Conservation (phyloP, 1,139 yeast species). For the Yamadazyma trypodendri region DNA sequence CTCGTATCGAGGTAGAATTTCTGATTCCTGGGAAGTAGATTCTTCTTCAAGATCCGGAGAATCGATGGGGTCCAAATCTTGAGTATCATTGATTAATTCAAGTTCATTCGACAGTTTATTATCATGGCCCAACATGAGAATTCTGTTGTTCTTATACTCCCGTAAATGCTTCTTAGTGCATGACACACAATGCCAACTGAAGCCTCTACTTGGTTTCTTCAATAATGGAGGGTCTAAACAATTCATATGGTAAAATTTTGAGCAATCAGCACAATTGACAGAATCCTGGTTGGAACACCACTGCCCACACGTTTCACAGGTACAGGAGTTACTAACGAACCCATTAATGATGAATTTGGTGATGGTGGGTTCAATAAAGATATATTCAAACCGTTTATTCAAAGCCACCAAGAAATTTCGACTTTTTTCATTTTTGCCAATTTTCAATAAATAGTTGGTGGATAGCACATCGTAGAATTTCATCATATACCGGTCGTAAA, state of each 20-base stretch:
- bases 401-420: conserved; percentile 60
- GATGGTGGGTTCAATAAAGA: conserved; percentile 73
- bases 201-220: conserved; percentile 81
- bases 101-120: conserved; percentile 43
- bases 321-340: conserved; percentile 52
- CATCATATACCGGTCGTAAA: conserved; percentile 85
- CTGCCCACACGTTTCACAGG: conserved; percentile 73
- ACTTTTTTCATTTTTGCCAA: conserved; percentile 36
- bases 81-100: conserved; percentile 9
- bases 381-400: conserved; percentile 65
- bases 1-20: conserved; percentile 56
- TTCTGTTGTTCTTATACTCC: conserved; percentile 28
- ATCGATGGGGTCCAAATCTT: background rate
- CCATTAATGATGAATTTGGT: conserved; percentile 63
- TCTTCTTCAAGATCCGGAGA: conserved; percentile 4
- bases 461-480: conserved; percentile 70
- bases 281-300: conserved; percentile 83
- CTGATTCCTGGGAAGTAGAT: conserved; percentile 8
- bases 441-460: conserved; percentile 11
- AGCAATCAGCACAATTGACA: conserved; percentile 81
- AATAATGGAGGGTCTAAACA: conserved; percentile 85
- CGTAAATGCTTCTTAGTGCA: conserved; percentile 54
- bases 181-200: conserved; percentile 88
- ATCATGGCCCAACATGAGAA: conserved; percentile 44
- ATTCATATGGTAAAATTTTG: conserved; percentile 67